Percentiles rank a stretch among this genome's conserved stretches.
phyloP scores from a whole-genome alignment of 192 early-diverging fungal genomes.

The Coemansia sp. region DNA sequence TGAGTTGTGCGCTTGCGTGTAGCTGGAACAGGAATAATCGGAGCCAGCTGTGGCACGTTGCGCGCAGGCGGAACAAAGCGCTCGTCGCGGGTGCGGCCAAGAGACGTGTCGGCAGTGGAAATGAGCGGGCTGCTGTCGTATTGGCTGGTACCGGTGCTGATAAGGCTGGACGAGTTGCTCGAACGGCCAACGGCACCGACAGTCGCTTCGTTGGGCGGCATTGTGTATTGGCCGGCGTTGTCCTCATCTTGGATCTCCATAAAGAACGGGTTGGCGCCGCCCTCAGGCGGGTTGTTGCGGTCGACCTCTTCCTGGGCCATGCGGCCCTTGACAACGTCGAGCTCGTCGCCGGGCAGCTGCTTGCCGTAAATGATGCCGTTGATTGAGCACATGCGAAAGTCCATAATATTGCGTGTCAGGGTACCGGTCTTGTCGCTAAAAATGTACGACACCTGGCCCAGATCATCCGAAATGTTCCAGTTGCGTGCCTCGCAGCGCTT shows the following conservation, averaged over 20 bases:
- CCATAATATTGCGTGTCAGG: conserved; percentile 92
- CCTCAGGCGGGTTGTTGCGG: conserved; percentile 55
- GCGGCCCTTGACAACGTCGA: conserved; percentile 59
- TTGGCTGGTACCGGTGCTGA: conserved; percentile 36
- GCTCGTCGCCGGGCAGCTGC: conserved; percentile 67
- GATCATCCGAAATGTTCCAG: conserved; percentile 95
- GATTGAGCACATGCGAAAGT: conserved; percentile 92
- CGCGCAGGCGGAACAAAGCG: not conserved
- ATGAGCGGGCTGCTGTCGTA: conserved; percentile 53
- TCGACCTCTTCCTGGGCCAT: conserved; percentile 57
- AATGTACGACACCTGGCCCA: conserved; percentile 95
- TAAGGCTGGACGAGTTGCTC: conserved; percentile 38
- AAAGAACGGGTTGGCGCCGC: conserved; percentile 43
- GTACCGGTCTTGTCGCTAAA: conserved; percentile 98
- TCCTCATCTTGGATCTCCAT: conserved; percentile 46
- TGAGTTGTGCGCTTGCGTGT: conserved; percentile 40
- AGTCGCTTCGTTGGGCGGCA: conserved; percentile 10
- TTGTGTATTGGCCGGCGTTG: not conserved
- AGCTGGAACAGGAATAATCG: not conserved
- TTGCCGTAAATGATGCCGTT: conserved; percentile 83
- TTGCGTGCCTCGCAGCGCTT: conserved; percentile 45
- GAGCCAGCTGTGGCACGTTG: not conserved
- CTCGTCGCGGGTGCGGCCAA: conserved; percentile 6
- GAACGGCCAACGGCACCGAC: conserved; percentile 6
- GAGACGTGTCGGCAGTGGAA: conserved; percentile 25